Percentiles rank a stretch among this genome's conserved stretches.
Conservation (phyloP, 164 flowering plant genomes). For the Cinnamomum chago region DNA sequence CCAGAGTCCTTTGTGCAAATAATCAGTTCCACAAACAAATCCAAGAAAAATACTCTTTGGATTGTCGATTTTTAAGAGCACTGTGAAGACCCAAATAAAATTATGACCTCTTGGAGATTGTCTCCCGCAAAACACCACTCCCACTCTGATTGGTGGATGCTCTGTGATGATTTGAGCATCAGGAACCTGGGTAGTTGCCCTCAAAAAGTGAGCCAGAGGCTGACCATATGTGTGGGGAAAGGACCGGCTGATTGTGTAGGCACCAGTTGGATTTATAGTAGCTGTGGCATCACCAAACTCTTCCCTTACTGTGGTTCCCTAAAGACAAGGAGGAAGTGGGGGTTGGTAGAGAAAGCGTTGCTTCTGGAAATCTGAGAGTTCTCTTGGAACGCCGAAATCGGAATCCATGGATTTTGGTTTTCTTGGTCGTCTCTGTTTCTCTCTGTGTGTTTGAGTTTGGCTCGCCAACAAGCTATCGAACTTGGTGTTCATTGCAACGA, state of each 20-base stretch:
- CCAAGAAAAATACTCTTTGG: slow-evolving; percentile 61
- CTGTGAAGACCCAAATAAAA: slow-evolving; percentile 82
- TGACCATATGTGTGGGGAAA: slow-evolving; percentile 91
- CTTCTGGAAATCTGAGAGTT: slow-evolving; percentile 86
- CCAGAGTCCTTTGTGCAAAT: slow-evolving; percentile 84
- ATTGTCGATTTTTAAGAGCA: slow-evolving; percentile 79
- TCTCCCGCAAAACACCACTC: slow-evolving; percentile 63
- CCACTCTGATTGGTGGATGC: slow-evolving; percentile 64
- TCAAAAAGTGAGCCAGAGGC: slow-evolving; percentile 85
- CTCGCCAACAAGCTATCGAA: too few relatives aligned
- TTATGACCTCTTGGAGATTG: slow-evolving; percentile 99
- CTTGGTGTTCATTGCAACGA: too few relatives aligned
- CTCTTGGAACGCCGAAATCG: slow-evolving; percentile 82
- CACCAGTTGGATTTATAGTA: slow-evolving; percentile 63
- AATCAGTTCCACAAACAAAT: slow-evolving; percentile 93
- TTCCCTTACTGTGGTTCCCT: slow-evolving; percentile 93
- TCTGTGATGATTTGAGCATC: slow-evolving; percentile 87
- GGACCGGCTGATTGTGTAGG: slow-evolving; percentile 47
- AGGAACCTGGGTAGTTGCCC: slow-evolving; percentile 72
- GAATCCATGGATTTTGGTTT: slow-evolving; percentile 57
- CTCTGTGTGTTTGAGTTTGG: background rate
- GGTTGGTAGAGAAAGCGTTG: slow-evolving; percentile 70
- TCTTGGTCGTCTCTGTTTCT: too few relatives aligned
- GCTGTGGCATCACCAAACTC: slow-evolving; percentile 86
- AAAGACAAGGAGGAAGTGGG: slow-evolving; percentile 64